A percentile compares a stretch with the other conserved stretches of the same genome.
Conservation (phyloP, 768 basidiomycete species). For the Lactifluus pinguis region DNA sequence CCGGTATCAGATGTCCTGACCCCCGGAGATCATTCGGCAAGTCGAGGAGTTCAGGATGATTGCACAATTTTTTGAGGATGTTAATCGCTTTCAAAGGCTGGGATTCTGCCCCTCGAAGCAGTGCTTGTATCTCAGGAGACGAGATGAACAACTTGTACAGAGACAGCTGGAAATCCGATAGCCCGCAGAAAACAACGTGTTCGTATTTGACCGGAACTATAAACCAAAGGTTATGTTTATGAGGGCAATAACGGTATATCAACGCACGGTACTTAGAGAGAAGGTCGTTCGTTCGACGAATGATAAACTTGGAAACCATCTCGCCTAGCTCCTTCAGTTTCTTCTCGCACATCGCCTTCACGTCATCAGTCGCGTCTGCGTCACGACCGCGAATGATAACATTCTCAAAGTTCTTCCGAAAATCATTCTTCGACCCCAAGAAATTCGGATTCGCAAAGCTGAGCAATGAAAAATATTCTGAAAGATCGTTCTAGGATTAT, state of each 20-base stretch:
- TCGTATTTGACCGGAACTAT: slow-evolving; percentile 98
- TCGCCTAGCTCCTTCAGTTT: slow-evolving; percentile 87
- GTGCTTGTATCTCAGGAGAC: slow-evolving; percentile 85
- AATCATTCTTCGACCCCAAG: slow-evolving; percentile 80
- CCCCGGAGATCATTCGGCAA: slow-evolving; percentile 79
- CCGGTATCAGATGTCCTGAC: slow-evolving; percentile 72
- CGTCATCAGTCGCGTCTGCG: slow-evolving; percentile 68
- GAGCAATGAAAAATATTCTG: slow-evolving; percentile 89
- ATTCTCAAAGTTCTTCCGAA: slow-evolving; percentile 92
- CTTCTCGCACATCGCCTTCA: slow-evolving; percentile 75
- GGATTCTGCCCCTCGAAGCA: slow-evolving; percentile 78
- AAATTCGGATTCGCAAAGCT: slow-evolving; percentile 92
- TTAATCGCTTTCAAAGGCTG: slow-evolving; percentile 97
- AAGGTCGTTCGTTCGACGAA: slow-evolving; percentile 87
- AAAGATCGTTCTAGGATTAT: slow-evolving; percentile 66
- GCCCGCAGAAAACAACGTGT: slow-evolving; percentile 88
- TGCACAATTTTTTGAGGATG: slow-evolving; percentile 89
- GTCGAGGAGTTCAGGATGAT: slow-evolving; percentile 86
- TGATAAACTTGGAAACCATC: slow-evolving; percentile 89
- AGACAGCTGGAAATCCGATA: slow-evolving; percentile 74
- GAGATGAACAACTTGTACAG: slow-evolving; percentile 87
- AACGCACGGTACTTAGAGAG: slow-evolving; percentile 87
- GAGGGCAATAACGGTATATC: background rate
- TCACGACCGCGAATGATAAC: slow-evolving; percentile 87
- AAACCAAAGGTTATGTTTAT: background rate